A percentile compares a stretch with the other conserved stretches of the same genome.
Conservation (phyloP, 2,329 filamentous ascomycete genomes). For the Plectosphaerella sp. region DNA sequence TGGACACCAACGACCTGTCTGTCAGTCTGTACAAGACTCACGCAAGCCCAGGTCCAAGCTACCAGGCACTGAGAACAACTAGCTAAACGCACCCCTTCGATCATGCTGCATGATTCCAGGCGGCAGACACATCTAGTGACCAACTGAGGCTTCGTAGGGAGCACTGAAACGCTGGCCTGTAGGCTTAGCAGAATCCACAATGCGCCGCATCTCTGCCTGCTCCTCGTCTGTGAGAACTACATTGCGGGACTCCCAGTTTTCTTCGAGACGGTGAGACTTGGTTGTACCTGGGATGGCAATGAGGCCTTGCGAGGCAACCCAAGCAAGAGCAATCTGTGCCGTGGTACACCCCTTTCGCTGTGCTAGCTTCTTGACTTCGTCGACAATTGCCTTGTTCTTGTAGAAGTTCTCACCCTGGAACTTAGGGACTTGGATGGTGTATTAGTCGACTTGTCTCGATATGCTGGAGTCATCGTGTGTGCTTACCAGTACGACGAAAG, state of each 20-base stretch:
- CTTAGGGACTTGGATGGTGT: constrained; percentile 28
- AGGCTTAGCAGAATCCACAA: too few relatives aligned
- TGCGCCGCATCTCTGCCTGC: constrained; percentile 21
- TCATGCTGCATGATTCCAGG: too few relatives aligned
- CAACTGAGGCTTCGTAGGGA: too few relatives aligned
- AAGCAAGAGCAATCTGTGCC: constrained; percentile 51
- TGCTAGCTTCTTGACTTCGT: constrained; percentile 40
- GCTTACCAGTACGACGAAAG: constrained; percentile 25
- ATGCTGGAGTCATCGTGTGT: too few relatives aligned
- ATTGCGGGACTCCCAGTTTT: constrained; percentile 45
- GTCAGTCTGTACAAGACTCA: too few relatives aligned
- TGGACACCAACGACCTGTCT: too few relatives aligned
- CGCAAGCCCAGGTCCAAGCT: too few relatives aligned
- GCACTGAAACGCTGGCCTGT: too few relatives aligned
- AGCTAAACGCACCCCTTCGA: too few relatives aligned
- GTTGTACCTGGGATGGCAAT: constrained; percentile 62
- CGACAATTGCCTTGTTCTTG: constrained; percentile 45
- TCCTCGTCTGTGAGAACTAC: constrained; percentile 41
- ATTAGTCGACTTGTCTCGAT: too few relatives aligned
- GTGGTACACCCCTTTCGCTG: constrained; percentile 42
- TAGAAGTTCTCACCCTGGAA: constrained; percentile 46
- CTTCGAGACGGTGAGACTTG: constrained; percentile 48
- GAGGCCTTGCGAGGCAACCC: constrained; percentile 47
- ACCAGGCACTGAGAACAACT: too few relatives aligned
- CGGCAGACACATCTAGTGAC: too few relatives aligned